A percentile compares a stretch with the other conserved stretches of the same genome.
phyloP scores from a whole-genome alignment of 179 eudicot genomes.

The Silene coronaria region DNA sequence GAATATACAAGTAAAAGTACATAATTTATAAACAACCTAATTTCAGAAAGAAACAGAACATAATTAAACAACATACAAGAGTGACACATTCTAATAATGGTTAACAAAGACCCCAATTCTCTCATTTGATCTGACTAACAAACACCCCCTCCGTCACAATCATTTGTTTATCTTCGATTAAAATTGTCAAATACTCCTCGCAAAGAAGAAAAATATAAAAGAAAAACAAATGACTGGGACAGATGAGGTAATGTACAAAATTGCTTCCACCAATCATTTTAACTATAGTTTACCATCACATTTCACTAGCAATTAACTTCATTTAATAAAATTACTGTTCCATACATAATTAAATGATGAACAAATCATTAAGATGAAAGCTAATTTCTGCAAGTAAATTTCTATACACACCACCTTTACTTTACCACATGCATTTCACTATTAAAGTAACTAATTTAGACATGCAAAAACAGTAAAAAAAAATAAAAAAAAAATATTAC shows the following conservation, averaged over 20 bases:
- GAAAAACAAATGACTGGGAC: too few species aligned
- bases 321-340: too few species aligned
- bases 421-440: neutral
- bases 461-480: neutral
- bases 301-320: neutral
- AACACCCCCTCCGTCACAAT: neutral
- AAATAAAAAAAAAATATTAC: too few species aligned
- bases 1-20: neutral
- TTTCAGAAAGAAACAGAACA: neutral
- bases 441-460: neutral
- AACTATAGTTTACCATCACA: neutral
- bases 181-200: too few species aligned
- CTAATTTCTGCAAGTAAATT: neutral
- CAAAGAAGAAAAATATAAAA: too few species aligned
- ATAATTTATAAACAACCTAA: neutral
- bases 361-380: neutral
- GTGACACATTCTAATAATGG: neutral
- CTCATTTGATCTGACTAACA: neutral
- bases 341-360: too few species aligned
- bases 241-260: neutral
- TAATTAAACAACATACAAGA: neutral
- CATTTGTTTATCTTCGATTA: too few species aligned
- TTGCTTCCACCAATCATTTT: neutral
- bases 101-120: neutral
- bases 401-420: neutral